Evolutionary conservation across 306 rosid genomes (phyloP), one percentile per base, ranked within the genome.

Genomic region (Fragaria iinumae): DNA sequence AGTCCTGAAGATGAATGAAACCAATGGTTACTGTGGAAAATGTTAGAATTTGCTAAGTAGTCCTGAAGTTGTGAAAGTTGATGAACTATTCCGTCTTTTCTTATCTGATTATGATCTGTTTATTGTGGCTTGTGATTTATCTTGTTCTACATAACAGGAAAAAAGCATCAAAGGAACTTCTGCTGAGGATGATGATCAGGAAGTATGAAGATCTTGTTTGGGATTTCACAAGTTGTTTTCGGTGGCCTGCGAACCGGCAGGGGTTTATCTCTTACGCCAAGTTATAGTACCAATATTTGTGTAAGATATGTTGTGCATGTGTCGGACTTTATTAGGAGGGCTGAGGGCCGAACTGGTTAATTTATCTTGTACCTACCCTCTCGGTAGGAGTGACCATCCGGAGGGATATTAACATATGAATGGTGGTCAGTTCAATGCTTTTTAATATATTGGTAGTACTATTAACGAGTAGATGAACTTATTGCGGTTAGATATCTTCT

Each of bases 81-180:
- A 56, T 56, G 29, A n/a, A 8, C 12, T 44, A 10, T 44, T 44
- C 48, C 1, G 8, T 44, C 48, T 9, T 44, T 44, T 8, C 48
- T 1, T 44, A 36, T 44, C 11, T 44, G 63, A 56, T n/a, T 7
- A 56, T 56, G 21, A 21, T 56, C 2, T 2, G 63, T 56, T 56
- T 56, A 60, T 25, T 60, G 66, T 27, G 66, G 66, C 27, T 25
- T 60, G 66, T 60, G 38, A 60, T 25, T n/a, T 60, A 60, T 60
- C 66, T 60, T 60, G 66, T 60, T 60, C 38, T 25, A 25, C 38
- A 25, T n/a, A 11, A 25, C 36, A 60, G 66, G 38, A 60, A 60
- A 60, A 25, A 11, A 44, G 12, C 48, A 44, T 44, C 12, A 44
- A 44, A 9, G n/a, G 67, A 62, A 29, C 67, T 29, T 29, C 9